These are phyloP conservation scores for Triticum monococcum DNA, from an alignment of 176 grass and related monocot species.

Conservation along the genomic window DNA sequence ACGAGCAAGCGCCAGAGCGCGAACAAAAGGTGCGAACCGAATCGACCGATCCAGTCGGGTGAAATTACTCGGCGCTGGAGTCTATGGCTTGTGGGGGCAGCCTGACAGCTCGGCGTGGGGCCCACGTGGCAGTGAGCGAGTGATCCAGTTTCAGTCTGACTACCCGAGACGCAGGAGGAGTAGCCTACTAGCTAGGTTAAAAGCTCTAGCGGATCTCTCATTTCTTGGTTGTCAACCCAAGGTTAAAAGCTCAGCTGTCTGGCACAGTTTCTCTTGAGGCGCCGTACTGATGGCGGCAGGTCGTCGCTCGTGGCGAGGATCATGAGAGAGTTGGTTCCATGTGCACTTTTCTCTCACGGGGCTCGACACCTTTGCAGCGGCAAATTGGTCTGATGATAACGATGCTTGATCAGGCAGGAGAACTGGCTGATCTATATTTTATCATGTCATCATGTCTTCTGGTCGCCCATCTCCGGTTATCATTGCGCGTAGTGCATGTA, in stretches of 20 bases:
- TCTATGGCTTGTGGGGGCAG: neutral
- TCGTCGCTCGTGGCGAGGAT: constrained; percentile 24
- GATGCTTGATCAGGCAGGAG: constrained; percentile 1
- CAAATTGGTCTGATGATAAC: constrained; percentile 22
- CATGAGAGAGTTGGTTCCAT: constrained; percentile 49
- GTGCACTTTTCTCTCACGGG: constrained; percentile 40
- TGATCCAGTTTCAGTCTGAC: too few relatives aligned
- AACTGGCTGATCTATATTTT: neutral
- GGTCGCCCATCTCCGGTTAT: neutral
- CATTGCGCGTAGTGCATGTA: constrained; percentile 75
- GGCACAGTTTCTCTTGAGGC: neutral
- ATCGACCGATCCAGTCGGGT: neutral
- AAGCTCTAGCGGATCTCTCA: neutral
- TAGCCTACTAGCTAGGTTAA: too few relatives aligned
- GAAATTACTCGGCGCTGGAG: neutral
- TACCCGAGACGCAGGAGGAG: too few relatives aligned
- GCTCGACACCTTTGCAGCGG: neutral
- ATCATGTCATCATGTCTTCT: neutral
- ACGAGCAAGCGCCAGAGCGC: neutral
- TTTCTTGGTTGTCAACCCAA: neutral
- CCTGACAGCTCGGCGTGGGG: neutral
- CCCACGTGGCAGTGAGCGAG: neutral
- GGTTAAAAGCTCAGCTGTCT: neutral
- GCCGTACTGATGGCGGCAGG: neutral
- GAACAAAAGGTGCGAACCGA: neutral